phyloP scores from a whole-genome alignment of 441 rosid species.

The Kokia cookei region DNA sequence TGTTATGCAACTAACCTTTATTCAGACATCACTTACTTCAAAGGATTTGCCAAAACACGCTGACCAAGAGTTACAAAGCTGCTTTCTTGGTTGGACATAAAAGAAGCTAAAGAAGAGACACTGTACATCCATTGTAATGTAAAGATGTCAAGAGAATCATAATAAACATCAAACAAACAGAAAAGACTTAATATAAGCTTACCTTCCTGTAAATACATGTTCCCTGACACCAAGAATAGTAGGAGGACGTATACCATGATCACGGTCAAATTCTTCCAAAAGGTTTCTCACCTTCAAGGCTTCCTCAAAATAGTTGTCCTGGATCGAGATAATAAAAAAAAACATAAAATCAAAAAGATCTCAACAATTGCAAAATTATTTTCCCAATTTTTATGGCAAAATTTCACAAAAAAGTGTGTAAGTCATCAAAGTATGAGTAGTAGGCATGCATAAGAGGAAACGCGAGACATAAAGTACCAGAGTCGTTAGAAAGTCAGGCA shows the following conservation, averaged over 20 bases:
- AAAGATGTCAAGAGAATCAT: neutral
- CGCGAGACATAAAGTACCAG: neutral
- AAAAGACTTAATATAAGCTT: conserved; percentile 9
- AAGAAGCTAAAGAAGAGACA: conserved; percentile 94
- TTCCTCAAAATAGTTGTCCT: conserved; percentile 99
- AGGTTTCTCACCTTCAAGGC: conserved; percentile 98
- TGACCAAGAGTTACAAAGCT: conserved; percentile 98
- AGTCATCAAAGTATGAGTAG: neutral
- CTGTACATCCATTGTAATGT: conserved; percentile 37
- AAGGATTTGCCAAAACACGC: conserved; percentile 91
- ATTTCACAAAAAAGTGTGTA: neutral
- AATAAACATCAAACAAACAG: neutral
- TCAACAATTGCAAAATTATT: neutral
- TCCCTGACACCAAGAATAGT: conserved; percentile 99
- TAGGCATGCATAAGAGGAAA: neutral
- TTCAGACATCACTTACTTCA: conserved; percentile 58
- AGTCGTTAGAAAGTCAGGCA: neutral
- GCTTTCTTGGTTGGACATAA: conserved; percentile 97
- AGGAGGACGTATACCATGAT: conserved; percentile 88
- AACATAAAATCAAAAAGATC: neutral
- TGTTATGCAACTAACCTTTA: conserved; percentile 1
- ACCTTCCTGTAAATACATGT: conserved; percentile 99
- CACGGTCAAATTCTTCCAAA: conserved; percentile 74
- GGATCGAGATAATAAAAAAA: neutral
- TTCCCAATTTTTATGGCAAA: neutral